Base-by-base conservation (phyloP, 1,139 yeast species). In the Meyerozyma guilliermondii region DNA sequence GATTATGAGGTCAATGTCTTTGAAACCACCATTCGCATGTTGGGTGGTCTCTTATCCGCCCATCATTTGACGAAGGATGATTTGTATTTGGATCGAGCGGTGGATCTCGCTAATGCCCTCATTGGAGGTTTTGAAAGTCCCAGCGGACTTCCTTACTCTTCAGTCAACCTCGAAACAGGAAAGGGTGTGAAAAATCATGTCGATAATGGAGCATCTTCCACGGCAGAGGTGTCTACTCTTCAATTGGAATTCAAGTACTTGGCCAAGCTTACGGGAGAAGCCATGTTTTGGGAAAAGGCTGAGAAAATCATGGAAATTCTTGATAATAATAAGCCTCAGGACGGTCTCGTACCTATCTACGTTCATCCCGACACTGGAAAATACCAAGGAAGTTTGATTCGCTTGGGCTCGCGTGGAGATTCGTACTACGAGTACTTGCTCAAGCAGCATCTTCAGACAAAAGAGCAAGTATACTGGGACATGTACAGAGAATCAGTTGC, bases 11-110 rank as follows among this genome's bases (percentile, higher is more conserved):
- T 89, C 39, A 88, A 83, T 58, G 83, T 88, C 4, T 91, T 91
- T 62, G 98, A 91, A 60, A 88, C 97, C 10, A 88, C 98, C 5
- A 91, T 88, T 51, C 74, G 97, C 55, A 88, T 89, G 95, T 68
- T 91, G 39, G 98, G 98, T 35, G 98, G 98, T 0, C 70, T 91
- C 18, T 67, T 91, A 42, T 83, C 96, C 1, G 95, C 96, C 0
- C 81, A 80, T 59, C 83, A 87, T 53, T 66, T 89, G 33, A 75
- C 92, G 2, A 67, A 74, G 3, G 92, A 86, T 51, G 83, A 82
- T 41, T 48, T 86, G 43, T 89, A 82, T 55, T 70, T 89, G 44
- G 85, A 84, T 51, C 84, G 83, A 55, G 96, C 97, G 0, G 79
- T 76, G 5, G 89, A 83, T 54, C 72, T 87, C 50, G 88, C 84